Conservation (phyloP, 1,284 basidiomycete genomes). For the Trametes sp. region DNA sequence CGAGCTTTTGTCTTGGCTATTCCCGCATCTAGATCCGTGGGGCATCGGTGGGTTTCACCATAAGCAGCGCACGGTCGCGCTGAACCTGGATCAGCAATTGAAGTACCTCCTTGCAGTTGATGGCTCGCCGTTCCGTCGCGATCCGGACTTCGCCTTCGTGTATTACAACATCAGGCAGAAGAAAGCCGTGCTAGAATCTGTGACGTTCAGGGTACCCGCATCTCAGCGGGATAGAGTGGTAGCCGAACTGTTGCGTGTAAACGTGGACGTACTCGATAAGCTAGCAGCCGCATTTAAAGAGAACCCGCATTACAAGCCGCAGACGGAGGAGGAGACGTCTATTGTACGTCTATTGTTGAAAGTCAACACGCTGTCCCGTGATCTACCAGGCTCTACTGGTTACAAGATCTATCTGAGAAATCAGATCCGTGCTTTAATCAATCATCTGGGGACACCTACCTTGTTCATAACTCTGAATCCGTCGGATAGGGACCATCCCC, state of each 20-base stretch:
- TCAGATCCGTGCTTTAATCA: not conserved
- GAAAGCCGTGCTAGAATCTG: too few relatives aligned
- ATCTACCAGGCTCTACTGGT: not conserved
- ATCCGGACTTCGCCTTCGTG: too few relatives aligned
- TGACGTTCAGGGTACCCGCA: too few relatives aligned
- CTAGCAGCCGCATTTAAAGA: not conserved
- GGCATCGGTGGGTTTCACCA: too few relatives aligned
- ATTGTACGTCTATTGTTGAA: not conserved
- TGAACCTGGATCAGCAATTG: not conserved
- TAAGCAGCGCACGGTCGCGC: too few relatives aligned
- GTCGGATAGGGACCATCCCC: not conserved
- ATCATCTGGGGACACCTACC: not conserved
- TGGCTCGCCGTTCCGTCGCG: too few relatives aligned
- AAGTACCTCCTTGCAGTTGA: too few relatives aligned
- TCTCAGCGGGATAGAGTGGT: too few relatives aligned
- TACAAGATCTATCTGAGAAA: slow-evolving; percentile 1
- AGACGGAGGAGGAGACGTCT: not conserved
- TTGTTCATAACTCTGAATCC: slow-evolving; percentile 14
- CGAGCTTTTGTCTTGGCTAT: slow-evolving; percentile 21
- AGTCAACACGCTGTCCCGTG: not conserved
- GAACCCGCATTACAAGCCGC: not conserved
- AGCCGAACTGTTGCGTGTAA: too few relatives aligned
- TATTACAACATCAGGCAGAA: too few relatives aligned
- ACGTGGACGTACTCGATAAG: not conserved
- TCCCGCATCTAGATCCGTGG: slow-evolving; percentile 1